Percentiles rank a stretch among this genome's conserved stretches.
These are phyloP conservation scores for Cucurbita argyrosperma DNA, from an alignment of 306 rosid species.

Conservation along the genomic window DNA sequence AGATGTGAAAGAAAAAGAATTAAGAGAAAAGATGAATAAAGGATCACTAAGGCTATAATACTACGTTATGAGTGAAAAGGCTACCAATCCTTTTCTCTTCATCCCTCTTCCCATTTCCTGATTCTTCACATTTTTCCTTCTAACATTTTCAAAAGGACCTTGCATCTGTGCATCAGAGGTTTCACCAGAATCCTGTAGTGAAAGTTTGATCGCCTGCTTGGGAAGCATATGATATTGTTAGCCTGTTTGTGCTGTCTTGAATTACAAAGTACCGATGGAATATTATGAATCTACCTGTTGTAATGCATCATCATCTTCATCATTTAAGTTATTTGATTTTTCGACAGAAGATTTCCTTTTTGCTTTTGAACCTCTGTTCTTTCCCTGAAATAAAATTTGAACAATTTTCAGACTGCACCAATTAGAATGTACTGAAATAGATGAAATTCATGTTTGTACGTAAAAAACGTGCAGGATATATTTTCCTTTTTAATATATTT, in stretches of 20 bases:
- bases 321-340: conserved; percentile 10
- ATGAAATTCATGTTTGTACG: no score
- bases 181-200: conserved; percentile 37
- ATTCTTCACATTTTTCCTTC: conserved; percentile 15
- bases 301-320: conserved; percentile 46
- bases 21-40: neutral
- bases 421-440: neutral
- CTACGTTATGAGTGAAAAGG: conserved; percentile 9
- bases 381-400: conserved; percentile 19
- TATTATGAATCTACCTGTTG: conserved; percentile 28
- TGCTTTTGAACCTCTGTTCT: conserved; percentile 26
- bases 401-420: neutral
- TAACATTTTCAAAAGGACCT: conserved; percentile 10
- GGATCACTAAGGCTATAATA: neutral
- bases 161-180: conserved; percentile 14
- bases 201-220: conserved; percentile 73
- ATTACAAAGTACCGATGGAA: neutral
- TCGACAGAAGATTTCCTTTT: conserved; percentile 25
- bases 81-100: conserved; percentile 58
- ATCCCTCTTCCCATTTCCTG: conserved; percentile 39
- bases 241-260: conserved; percentile 4
- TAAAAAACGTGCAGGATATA: no score
- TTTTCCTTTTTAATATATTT: no score
- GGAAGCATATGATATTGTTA: conserved; percentile 10
- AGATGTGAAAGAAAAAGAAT: conserved; percentile 8